A percentile compares a stretch with the other conserved stretches of the same genome.
phyloP scores from a whole-genome alignment of 2,329 filamentous ascomycete species.

The Raffaelea albimanens region DNA sequence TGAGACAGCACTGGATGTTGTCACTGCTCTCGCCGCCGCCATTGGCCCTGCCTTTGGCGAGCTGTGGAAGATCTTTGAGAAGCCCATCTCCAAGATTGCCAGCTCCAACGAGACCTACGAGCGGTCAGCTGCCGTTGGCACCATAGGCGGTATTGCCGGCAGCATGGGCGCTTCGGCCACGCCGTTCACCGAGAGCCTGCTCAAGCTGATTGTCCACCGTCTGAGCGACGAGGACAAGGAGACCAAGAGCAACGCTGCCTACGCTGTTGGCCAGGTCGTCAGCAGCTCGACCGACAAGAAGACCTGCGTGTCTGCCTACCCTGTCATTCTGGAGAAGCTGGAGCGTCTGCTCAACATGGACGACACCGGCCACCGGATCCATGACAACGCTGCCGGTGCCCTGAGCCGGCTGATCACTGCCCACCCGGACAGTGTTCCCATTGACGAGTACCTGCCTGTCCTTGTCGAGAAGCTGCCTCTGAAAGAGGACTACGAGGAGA shows the following conservation, averaged over 20 bases:
- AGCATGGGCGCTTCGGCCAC: slow-evolving; percentile 77
- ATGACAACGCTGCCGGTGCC: slow-evolving; percentile 90
- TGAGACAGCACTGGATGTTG: slow-evolving; percentile 85
- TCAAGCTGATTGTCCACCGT: slow-evolving; percentile 76
- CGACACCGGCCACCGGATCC: slow-evolving; percentile 58
- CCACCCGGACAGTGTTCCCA: slow-evolving; percentile 73
- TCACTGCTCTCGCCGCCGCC: slow-evolving; percentile 74
- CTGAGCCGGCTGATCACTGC: slow-evolving; percentile 86
- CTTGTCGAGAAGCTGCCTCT: slow-evolving; percentile 73
- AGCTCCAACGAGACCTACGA: slow-evolving; percentile 79
- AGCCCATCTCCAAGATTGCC: slow-evolving; percentile 79
- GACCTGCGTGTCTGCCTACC: slow-evolving; percentile 66
- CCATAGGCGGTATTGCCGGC: slow-evolving; percentile 82
- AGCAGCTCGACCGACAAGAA: slow-evolving; percentile 67
- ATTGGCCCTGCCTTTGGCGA: slow-evolving; percentile 74
- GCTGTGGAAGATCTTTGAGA: slow-evolving; percentile 94
- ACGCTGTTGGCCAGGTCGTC: slow-evolving; percentile 77
- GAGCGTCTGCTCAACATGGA: slow-evolving; percentile 73
- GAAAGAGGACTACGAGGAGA: slow-evolving; percentile 93
- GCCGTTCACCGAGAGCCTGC: slow-evolving; percentile 65
- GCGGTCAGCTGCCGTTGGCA: slow-evolving; percentile 81
- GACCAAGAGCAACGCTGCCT: slow-evolving; percentile 91
- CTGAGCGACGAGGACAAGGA: slow-evolving; percentile 83
- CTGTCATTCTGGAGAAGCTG: slow-evolving; percentile 71
- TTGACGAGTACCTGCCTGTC: slow-evolving; percentile 71